phyloP scores from a whole-genome alignment of 805 yeast genomes.

The Blastobotrys attinorum region DNA sequence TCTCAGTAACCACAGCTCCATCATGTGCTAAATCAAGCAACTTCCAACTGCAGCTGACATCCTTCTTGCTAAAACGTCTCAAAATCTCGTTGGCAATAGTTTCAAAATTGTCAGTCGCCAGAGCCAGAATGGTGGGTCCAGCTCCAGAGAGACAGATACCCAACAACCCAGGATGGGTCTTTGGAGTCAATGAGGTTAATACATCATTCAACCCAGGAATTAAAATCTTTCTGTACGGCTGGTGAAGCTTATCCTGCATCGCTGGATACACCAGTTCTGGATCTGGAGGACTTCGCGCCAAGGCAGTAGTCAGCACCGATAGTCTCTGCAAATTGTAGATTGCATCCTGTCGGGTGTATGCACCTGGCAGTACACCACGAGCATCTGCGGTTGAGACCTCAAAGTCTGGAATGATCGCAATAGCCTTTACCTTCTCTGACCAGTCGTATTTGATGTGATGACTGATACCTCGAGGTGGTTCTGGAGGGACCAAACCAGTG shows the following conservation, averaged over 20 bases:
- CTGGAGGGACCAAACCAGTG: conserved; percentile 62
- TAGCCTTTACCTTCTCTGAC: conserved; percentile 74
- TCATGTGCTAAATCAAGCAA: conserved; percentile 79
- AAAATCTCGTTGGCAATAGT: conserved; percentile 72
- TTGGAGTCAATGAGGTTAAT: conserved; percentile 70
- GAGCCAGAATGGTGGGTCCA: conserved; percentile 92
- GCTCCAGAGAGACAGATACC: conserved; percentile 97
- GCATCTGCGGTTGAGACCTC: conserved; percentile 91
- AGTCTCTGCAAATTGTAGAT: conserved; percentile 90
- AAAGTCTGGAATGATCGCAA: conserved; percentile 87
- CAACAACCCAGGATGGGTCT: conserved; percentile 71
- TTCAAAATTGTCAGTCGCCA: conserved; percentile 86
- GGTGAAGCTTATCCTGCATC: conserved; percentile 95
- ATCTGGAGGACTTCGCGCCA: conserved; percentile 77
- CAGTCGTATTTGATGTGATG: conserved; percentile 79
- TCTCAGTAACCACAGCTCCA: conserved; percentile 60
- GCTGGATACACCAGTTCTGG: conserved; percentile 81
- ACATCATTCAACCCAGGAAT: conserved; percentile 89
- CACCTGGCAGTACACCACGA: conserved; percentile 78
- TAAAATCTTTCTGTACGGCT: conserved; percentile 87
- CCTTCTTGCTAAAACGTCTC: conserved; percentile 46
- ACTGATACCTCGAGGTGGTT: conserved; percentile 84
- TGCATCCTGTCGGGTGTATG: conserved; percentile 71
- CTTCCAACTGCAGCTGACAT: conserved; percentile 72
- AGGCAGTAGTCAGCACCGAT: conserved; percentile 86